Percentiles rank a stretch among this genome's conserved stretches.
Conservation (phyloP, 2,329 filamentous ascomycete genomes). For the Nannizzia gypsea region DNA sequence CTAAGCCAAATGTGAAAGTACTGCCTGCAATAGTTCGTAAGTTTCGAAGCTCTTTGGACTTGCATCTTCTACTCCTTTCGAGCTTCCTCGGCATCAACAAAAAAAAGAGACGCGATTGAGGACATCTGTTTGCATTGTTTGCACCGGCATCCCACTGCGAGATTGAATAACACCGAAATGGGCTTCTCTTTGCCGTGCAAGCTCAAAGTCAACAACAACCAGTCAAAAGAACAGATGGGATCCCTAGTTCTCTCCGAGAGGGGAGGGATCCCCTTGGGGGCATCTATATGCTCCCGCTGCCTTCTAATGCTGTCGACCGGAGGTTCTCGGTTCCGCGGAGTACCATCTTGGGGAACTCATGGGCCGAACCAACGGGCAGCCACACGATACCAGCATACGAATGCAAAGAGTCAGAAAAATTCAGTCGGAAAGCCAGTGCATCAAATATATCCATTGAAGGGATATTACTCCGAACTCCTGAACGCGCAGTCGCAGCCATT, state of each 20-base stretch:
- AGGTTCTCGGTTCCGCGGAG: not conserved
- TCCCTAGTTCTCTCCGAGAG: not conserved
- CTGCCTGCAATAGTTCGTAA: not conserved
- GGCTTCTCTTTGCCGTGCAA: not conserved
- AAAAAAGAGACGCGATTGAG: not conserved
- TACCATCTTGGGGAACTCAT: not conserved
- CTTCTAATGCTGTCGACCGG: not conserved
- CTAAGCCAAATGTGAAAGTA: not conserved
- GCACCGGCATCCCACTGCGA: not conserved
- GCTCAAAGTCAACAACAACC: not conserved
- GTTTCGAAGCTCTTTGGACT: not conserved
- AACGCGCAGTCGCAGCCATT: constrained; percentile 18
- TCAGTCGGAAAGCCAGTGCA: not conserved
- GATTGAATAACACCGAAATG: not conserved
- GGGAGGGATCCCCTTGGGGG: not conserved
- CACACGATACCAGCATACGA: constrained; percentile 5
- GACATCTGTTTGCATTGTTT: constrained; percentile 1
- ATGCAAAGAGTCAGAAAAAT: not conserved
- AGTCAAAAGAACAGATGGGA: not conserved
- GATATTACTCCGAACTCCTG: constrained; percentile 36
- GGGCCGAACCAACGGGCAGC: not conserved
- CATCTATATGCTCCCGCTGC: not conserved
- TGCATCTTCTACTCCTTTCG: too few relatives aligned
- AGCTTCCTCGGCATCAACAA: not conserved
- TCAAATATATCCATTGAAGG: constrained; percentile 33